Percentiles rank a stretch among this genome's conserved stretches.
These are phyloP conservation scores for Begonia loranthoides DNA, from an alignment of 306 rosid genomes.

Conservation along the genomic window DNA sequence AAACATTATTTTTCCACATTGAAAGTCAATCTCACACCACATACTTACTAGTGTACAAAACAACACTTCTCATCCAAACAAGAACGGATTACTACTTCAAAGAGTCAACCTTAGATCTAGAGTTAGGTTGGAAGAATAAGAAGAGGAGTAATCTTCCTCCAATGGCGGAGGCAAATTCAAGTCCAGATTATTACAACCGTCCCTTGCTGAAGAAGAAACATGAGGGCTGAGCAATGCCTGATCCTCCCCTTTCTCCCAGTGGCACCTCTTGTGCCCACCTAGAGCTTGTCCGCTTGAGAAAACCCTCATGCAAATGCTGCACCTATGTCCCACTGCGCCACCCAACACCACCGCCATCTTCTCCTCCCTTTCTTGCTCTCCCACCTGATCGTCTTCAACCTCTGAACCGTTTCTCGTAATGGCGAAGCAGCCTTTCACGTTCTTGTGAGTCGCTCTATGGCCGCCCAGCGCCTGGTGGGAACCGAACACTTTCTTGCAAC, in stretches of 20 bases:
- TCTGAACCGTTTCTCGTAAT: slow-evolving; percentile 10
- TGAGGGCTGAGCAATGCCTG: slow-evolving; percentile 3
- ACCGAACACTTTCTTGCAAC: slow-evolving; percentile 68
- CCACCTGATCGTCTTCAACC: neutral
- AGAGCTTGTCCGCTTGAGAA: slow-evolving; percentile 51
- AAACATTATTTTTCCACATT: too few relatives aligned
- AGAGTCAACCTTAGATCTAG: slow-evolving; percentile 6
- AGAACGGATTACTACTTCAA: too few relatives aligned
- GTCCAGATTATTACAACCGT: neutral
- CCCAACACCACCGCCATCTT: neutral
- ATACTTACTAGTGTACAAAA: too few relatives aligned
- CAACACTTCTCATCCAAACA: too few relatives aligned
- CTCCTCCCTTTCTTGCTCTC: neutral
- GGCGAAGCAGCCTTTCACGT: slow-evolving; percentile 64
- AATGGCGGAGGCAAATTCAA: neutral
- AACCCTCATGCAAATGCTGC: slow-evolving; percentile 37
- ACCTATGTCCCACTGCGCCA: slow-evolving; percentile 24
- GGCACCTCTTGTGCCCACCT: slow-evolving; percentile 62
- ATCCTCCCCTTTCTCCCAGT: slow-evolving; percentile 37
- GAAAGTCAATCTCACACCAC: too few relatives aligned
- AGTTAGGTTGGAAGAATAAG: neutral
- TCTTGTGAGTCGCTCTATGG: slow-evolving; percentile 69
- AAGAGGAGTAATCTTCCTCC: neutral
- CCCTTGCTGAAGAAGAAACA: neutral
- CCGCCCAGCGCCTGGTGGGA: slow-evolving; percentile 87